Evolutionary conservation across 805 yeast genomes (phyloP).

Genomic region (Spathaspora boniae): DNA sequence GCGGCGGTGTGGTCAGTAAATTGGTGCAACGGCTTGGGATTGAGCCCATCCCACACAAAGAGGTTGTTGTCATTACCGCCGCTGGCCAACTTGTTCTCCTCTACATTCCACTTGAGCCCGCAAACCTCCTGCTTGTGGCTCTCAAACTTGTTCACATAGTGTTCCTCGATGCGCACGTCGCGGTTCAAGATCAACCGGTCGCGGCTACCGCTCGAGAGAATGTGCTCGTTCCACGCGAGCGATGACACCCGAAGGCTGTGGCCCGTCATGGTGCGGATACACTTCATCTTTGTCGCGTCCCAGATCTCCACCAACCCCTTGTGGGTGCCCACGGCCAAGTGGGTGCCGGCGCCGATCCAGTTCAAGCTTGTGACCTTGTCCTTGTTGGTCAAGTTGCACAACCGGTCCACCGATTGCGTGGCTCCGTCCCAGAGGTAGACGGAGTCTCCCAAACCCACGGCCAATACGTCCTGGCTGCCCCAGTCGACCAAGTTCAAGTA

Average conservation of each 20-base stretch:
- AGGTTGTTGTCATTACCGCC: conserved; percentile 94
- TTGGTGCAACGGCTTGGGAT: conserved; percentile 62
- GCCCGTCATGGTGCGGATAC: conserved; percentile 90
- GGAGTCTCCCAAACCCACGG: conserved; percentile 84
- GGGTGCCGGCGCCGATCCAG: conserved; percentile 95
- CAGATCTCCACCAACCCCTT: conserved; percentile 89
- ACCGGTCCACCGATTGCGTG: conserved; percentile 74
- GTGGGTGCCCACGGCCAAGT: conserved; percentile 87
- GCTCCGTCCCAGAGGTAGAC: conserved; percentile 91
- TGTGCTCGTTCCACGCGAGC: conserved; percentile 90
- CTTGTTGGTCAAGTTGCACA: conserved; percentile 62
- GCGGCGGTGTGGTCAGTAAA: conserved; percentile 90
- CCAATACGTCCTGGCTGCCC: conserved; percentile 86
- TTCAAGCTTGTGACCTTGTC: conserved; percentile 79
- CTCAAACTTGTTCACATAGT: conserved; percentile 66
- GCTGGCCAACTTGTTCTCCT: conserved; percentile 86
- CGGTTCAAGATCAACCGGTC: conserved; percentile 83
- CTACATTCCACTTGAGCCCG: conserved; percentile 91
- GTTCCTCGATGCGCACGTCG: conserved; percentile 86
- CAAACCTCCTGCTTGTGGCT: conserved; percentile 93
- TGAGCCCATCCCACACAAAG: conserved; percentile 82
- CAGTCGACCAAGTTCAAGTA: conserved; percentile 90
- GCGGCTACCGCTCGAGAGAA: conserved; percentile 81
- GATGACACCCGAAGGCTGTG: conserved; percentile 83
- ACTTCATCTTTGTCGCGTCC: conserved; percentile 81